These are phyloP conservation scores for Inga laurina DNA, from an alignment of 306 rosid genomes.

Conservation along the genomic window DNA sequence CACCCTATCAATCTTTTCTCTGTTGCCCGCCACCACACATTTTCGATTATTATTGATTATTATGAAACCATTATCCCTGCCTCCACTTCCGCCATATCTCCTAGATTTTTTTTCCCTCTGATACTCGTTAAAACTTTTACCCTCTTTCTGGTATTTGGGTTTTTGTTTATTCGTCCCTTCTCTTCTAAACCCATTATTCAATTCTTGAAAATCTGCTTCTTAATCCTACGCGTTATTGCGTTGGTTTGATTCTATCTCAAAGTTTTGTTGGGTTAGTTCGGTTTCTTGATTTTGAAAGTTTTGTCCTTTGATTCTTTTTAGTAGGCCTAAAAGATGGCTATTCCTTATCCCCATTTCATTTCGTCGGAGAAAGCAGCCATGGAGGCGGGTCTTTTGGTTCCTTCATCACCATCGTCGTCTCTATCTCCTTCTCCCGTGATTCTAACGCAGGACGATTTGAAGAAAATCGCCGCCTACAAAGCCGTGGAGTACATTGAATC, in stretches of 20 bases:
- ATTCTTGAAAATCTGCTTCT: neutral
- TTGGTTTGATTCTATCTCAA: neutral
- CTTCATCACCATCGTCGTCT: slow-evolving; percentile 39
- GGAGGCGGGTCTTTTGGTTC: slow-evolving; percentile 46
- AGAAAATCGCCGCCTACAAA: slow-evolving; percentile 67
- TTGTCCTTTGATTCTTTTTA: neutral
- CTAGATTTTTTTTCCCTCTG: neutral
- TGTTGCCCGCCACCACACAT: slow-evolving; percentile 5
- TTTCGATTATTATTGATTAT: neutral
- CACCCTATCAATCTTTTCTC: neutral
- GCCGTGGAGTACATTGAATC: slow-evolving; percentile 67
- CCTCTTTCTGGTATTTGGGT: neutral
- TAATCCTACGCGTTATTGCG: neutral
- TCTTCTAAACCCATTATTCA: neutral
- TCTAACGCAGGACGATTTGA: slow-evolving; percentile 61
- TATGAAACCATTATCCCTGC: neutral
- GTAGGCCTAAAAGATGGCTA: slow-evolving; percentile 34
- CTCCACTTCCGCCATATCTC: neutral
- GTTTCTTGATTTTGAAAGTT: neutral
- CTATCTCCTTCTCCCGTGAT: slow-evolving; percentile 29
- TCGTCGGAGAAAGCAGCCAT: slow-evolving; percentile 41
- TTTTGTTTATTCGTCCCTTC: neutral
- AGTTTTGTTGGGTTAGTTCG: neutral
- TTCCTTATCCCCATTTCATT: slow-evolving; percentile 43
- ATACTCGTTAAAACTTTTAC: neutral